phyloP scores from a whole-genome alignment of 1,284 basidiomycete genomes.

The Ganoderma leucocontextum region DNA sequence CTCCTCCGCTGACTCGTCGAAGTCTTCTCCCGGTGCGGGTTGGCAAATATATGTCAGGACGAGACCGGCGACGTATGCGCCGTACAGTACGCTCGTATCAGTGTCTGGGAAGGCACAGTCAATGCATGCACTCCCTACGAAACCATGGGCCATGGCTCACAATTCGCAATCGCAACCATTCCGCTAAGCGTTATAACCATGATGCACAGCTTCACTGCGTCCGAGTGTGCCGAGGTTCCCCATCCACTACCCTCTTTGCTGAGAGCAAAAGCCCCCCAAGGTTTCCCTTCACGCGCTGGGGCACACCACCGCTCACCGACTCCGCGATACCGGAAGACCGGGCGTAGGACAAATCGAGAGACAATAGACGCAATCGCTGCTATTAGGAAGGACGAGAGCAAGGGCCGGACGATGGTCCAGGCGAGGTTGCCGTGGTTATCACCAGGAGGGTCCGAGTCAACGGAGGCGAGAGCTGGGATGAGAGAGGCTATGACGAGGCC shows the following conservation, averaged over 20 bases:
- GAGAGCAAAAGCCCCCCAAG: constrained; percentile 29
- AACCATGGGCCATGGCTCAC: constrained; percentile 21
- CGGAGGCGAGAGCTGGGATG: constrained; percentile 46
- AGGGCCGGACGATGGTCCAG: constrained; percentile 50
- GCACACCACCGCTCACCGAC: constrained; percentile 39
- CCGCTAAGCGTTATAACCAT: constrained; percentile 36
- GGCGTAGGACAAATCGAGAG: constrained; percentile 38
- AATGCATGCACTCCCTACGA: background rate
- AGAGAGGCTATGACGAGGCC: constrained; percentile 60
- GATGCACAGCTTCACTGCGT: constrained; percentile 35
- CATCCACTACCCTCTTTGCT: constrained; percentile 21
- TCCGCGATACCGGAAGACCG: constrained; percentile 37
- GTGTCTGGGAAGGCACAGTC: constrained; percentile 30
- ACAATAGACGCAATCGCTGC: constrained; percentile 42
- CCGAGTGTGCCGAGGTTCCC: constrained; percentile 36
- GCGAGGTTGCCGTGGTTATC: constrained; percentile 25
- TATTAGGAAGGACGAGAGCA: constrained; percentile 49
- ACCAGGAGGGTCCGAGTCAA: constrained; percentile 18
- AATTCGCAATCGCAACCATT: constrained; percentile 38
- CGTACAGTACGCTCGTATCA: constrained; percentile 41
- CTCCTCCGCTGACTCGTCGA: background rate
- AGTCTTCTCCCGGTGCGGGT: constrained; percentile 13
- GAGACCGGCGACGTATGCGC: constrained; percentile 41
- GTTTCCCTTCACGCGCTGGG: constrained; percentile 27
- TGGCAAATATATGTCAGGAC: constrained; percentile 36